phyloP scores from a whole-genome alignment of 306 rosid genomes.

The Morella rubra region DNA sequence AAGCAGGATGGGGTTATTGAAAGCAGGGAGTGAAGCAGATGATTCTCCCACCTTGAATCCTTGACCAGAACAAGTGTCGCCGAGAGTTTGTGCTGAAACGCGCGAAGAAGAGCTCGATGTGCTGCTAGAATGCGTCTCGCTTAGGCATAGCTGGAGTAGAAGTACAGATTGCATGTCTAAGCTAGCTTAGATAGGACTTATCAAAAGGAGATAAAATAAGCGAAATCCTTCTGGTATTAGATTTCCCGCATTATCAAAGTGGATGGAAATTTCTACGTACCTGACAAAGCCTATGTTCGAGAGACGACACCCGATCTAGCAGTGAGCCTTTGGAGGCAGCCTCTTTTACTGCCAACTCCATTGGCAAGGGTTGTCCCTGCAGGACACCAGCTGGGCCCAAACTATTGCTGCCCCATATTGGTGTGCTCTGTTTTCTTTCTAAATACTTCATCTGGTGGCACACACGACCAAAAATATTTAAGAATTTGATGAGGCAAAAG shows the following conservation, averaged over 20 bases:
- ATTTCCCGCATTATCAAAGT: neutral
- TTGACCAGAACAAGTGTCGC: slow-evolving; percentile 55
- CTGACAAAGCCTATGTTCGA: slow-evolving; percentile 71
- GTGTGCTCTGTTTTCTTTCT: slow-evolving; percentile 53
- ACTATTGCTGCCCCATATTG: slow-evolving; percentile 26
- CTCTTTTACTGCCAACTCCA: slow-evolving; percentile 51
- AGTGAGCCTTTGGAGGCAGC: slow-evolving; percentile 59
- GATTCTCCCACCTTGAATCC: slow-evolving; percentile 39
- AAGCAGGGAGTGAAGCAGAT: slow-evolving; percentile 56
- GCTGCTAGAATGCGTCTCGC: slow-evolving; percentile 56
- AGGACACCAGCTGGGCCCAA: slow-evolving; percentile 1
- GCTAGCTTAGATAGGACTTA: too few species aligned
- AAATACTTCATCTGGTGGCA: slow-evolving; percentile 57
- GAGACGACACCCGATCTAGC: slow-evolving; percentile 67
- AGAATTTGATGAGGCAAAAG: neutral
- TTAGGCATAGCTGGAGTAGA: slow-evolving; percentile 48
- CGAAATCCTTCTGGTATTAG: neutral
- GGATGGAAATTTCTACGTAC: slow-evolving; percentile 22
- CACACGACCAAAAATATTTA: neutral
- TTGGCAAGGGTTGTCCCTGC: slow-evolving; percentile 37
- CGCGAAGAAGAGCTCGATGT: slow-evolving; percentile 39
- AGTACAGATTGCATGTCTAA: neutral
- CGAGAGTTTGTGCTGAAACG: slow-evolving; percentile 50
- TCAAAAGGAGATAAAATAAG: too few species aligned
- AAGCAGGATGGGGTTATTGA: slow-evolving; percentile 36